Base-by-base conservation (phyloP, 805 yeast genomes). In the Scheffersomyces amazonensis region DNA sequence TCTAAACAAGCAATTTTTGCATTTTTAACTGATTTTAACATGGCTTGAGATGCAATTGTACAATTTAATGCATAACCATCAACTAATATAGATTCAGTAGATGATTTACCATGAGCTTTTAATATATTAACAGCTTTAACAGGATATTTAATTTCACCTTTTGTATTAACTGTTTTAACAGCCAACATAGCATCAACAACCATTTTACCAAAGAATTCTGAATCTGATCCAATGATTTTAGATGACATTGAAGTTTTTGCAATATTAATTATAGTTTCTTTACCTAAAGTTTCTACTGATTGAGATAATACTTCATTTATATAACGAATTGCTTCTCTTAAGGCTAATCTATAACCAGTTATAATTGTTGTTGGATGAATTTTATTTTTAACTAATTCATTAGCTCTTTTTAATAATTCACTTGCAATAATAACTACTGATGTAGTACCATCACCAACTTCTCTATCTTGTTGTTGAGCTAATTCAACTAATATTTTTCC, bases 381-480 rank as follows among this genome's bases (percentile, higher is more conserved):
- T 59, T 88, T 87, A 66, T 87, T 87, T 57, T 84, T 85, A 34
- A 93, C 97, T 47, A 93, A 72, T 52, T 90, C 96, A 63, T 89
- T 88, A 29, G 99, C 99, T 47, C 96, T 78, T 54, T 86, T 86
- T 55, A 93, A 73, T 40, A 93, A 69, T 66, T 93, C 99, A 24
- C 95, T 77, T 17, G 99, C 98, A 58, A 95, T 83, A 45, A 93
- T 89, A 29, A 93, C 99, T 35, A 93, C 99, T 12, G 96, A 86
- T 0, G 99, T 93, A 31, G 99, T 90, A 51, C 98, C 98, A 58
- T 90, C 98, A 44, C 97, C 99, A 37, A 93, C 96, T 66, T 93
- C 99, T 54, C 96, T 80, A 63, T 93, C 99, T 70, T 93, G 99
- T 64, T 93, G 98, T 63, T 93, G 96, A 2, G 99, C 99, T 56